These are phyloP conservation scores for Solanum hybrid DNA, from an alignment of 305 asterid genomes.

Conservation along the genomic window DNA sequence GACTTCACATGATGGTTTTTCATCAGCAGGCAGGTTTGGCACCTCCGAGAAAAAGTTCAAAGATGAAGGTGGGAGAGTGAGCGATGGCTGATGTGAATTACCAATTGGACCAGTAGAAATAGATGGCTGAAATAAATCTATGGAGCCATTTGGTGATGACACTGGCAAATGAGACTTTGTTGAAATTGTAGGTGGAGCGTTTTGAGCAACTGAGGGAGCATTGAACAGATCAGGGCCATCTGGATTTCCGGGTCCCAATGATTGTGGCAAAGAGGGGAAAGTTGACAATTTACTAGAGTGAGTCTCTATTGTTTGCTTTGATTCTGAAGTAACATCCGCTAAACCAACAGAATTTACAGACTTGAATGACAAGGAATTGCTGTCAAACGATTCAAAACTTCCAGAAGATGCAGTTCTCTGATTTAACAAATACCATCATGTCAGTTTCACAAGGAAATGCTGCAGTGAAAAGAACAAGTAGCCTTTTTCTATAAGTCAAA, in stretches of 20 bases:
- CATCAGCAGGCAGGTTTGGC: constrained; percentile 31
- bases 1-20: constrained; percentile 21
- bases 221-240: constrained; percentile 41
- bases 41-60: constrained; percentile 33
- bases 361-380: constrained; percentile 32
- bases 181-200: constrained; percentile 27
- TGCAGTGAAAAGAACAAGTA: background rate
- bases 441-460: constrained; percentile 12
- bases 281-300: constrained; percentile 24
- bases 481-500: background rate
- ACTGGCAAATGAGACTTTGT: constrained; percentile 29
- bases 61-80: constrained; percentile 27
- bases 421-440: constrained; percentile 13
- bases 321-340: constrained; percentile 32
- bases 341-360: constrained; percentile 38
- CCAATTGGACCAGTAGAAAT: constrained; percentile 28
- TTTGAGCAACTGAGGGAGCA: constrained; percentile 42
- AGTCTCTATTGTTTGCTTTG: constrained; percentile 26
- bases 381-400: constrained; percentile 59
- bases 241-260: constrained; percentile 24
- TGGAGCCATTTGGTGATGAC: constrained; percentile 25
- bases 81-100: constrained; percentile 31
- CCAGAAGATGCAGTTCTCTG: constrained; percentile 64
- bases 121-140: constrained; percentile 36
- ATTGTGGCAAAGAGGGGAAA: constrained; percentile 26